These are phyloP conservation scores for Paramecium octaurelia DNA, from an alignment of 73 alveolate species.

Conservation along the genomic window DNA sequence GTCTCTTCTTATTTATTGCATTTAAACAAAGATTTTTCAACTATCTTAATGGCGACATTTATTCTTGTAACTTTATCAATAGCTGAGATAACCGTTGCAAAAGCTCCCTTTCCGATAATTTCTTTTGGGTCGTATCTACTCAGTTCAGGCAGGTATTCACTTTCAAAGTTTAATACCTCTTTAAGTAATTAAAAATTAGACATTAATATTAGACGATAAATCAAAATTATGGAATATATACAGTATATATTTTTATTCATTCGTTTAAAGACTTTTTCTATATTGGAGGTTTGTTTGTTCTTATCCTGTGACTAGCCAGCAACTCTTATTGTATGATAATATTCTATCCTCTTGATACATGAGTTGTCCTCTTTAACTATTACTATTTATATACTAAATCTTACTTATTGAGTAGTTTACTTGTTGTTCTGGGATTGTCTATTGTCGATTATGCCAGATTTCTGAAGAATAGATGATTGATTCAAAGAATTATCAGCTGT, in stretches of 20 bases:
- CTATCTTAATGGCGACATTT: background rate
- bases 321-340: background rate
- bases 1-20: background rate
- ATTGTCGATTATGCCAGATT: background rate
- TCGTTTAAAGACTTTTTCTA: background rate
- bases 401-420: background rate
- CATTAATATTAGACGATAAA: background rate
- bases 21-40: background rate
- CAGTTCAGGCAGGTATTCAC: background rate
- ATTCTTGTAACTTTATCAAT: background rate
- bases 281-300: background rate
- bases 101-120: background rate
- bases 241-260: background rate
- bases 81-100: background rate
- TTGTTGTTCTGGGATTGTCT: background rate
- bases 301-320: background rate
- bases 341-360: background rate
- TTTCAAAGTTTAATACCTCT: background rate
- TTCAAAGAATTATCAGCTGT: background rate
- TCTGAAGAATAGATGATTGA: background rate
- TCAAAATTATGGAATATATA: background rate
- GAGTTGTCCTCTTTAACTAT: background rate
- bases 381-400: background rate
- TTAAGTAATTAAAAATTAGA: background rate
- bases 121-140: background rate